Evolutionary conservation across 139 green algal species (phyloP).

Genomic region (Micromonas pusilla): DNA sequence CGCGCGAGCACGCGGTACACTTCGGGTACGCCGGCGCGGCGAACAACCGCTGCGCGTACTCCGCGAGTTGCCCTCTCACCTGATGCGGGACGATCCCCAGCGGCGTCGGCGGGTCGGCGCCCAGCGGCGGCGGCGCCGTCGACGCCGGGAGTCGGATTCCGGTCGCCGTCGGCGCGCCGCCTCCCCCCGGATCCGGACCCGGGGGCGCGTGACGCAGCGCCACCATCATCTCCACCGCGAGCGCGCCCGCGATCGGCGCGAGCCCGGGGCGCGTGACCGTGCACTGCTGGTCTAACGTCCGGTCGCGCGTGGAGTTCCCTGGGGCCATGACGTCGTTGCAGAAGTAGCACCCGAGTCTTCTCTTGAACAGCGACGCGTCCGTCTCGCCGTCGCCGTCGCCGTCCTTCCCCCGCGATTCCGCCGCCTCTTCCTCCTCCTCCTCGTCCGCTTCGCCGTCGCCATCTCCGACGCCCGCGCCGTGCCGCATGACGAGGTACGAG

Average conservation of each 20-base stretch:
- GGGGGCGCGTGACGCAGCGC: too few relatives aligned
- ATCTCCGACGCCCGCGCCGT: conserved; percentile 40
- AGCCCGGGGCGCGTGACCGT: conserved; percentile 86
- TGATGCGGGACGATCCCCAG: conserved; percentile 72
- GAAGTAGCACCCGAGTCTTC: conserved; percentile 94
- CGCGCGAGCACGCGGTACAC: conserved; percentile 82
- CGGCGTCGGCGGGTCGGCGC: conserved; percentile 26
- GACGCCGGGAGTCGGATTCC: too few relatives aligned
- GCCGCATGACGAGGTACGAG: conserved; percentile 73
- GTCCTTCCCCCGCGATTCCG: background rate
- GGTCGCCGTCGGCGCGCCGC: background rate
- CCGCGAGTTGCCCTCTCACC: conserved; percentile 35
- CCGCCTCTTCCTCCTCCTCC: background rate
- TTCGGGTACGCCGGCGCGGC: conserved; percentile 66
- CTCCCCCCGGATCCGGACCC: background rate
- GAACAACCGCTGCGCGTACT: conserved; percentile 53
- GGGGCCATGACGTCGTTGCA: conserved; percentile 97
- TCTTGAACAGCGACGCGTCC: background rate
- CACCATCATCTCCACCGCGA: conserved; percentile 85
- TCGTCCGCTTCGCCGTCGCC: too few relatives aligned
- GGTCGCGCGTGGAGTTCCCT: conserved; percentile 70
- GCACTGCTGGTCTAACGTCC: conserved; percentile 94
- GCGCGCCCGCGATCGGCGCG: conserved; percentile 70
- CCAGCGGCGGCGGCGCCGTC: too few relatives aligned
- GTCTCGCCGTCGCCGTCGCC: background rate